These are phyloP conservation scores for Solanum dulcamara DNA, from an alignment of 257 asterid species.

Conservation along the genomic window DNA sequence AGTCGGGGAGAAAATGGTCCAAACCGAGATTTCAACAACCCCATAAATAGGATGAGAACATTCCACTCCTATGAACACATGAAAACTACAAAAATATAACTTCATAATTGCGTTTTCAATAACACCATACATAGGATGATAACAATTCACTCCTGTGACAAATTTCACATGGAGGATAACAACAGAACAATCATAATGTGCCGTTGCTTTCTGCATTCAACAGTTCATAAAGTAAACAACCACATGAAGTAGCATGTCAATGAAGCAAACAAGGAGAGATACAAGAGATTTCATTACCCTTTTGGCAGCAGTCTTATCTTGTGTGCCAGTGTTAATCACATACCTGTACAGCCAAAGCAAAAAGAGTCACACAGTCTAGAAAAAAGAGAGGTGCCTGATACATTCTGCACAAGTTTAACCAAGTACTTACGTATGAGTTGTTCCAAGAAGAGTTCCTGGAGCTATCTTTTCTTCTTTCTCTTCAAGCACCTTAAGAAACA, in stretches of 20 bases:
- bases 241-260: background rate
- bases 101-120: background rate
- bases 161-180: background rate
- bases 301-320: conserved; percentile 85
- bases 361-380: background rate
- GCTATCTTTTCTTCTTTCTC: conserved; percentile 84
- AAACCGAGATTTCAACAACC: background rate
- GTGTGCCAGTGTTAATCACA: conserved; percentile 73
- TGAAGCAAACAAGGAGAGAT: background rate
- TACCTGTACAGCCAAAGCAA: conserved; percentile 36
- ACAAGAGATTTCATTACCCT: conserved; percentile 40
- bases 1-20: background rate
- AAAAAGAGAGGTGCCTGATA: background rate
- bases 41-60: background rate
- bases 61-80: background rate
- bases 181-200: background rate
- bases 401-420: background rate
- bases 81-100: background rate
- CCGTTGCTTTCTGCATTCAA: background rate
- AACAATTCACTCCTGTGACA: background rate
- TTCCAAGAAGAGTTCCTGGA: conserved; percentile 72
- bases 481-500: conserved; percentile 61
- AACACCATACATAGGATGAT: background rate
- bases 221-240: background rate
- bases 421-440: conserved; percentile 65